Evolutionary conservation across 2,329 filamentous ascomycete species (phyloP), one percentile per base, ranked within the genome.

Genomic region (Dothideomycetes sp.): DNA sequence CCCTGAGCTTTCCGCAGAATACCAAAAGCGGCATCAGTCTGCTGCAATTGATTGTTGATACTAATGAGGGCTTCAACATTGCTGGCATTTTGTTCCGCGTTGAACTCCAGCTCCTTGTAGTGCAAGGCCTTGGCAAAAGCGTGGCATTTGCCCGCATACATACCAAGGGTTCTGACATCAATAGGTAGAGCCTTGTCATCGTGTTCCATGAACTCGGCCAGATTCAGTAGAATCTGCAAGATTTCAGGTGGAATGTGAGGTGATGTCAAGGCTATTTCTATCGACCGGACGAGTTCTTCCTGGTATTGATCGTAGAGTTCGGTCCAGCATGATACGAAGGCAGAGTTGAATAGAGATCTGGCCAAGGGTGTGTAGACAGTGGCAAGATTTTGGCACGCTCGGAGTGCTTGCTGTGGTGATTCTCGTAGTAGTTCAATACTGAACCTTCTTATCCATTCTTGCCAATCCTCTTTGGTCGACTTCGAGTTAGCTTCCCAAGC

Each of bases 131-230:
- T 99, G 24, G 91, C 91, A 57, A 94, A 98, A 4, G 91, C 93
- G 60, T 99, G 91, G 50, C 93, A 98, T 52, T 93, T 89, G 15
- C 84, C 89, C 36, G 91, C 91, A 59, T 96, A 94, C 56, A 89
- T 83, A 22, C 93, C 93, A 9, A 98, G 73, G 8, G 91, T 87
- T 36, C 91, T 74, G 47, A 99, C 95, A 56, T 99, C 93, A 46
- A 99, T 98, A 2, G 91, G 91, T 38, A 99, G 68, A 11, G 93
- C 89, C 61, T 98, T 98, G 59, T 99, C 91, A 52, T 98, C 93
- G 55, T 98, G 91, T 58, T 99, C 91, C 91, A 99, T 99, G 60
- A 98, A 99, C 58, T 99, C 91, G 16, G 91, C 91, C 37, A 99
- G 72, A 54, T 98, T 98, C 36, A 99, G 76, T 19, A 99, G 70